Evolutionary conservation across 164 flowering plant species (phyloP).

Genomic region (Kalanchoe fedtschenkoi): DNA sequence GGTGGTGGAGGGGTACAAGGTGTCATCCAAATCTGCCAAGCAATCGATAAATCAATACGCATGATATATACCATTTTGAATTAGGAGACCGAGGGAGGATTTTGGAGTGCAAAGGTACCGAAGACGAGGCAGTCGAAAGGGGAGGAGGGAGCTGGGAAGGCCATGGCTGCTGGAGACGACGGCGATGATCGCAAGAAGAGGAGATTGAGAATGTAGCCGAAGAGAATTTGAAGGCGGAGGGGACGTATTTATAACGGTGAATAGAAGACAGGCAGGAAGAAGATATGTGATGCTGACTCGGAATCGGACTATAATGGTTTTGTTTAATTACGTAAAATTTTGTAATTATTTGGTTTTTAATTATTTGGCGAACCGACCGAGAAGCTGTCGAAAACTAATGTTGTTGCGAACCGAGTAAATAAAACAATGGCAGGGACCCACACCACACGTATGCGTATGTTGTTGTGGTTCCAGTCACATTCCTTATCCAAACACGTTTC

Average conservation of each 20-base stretch:
- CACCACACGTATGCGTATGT: too few species aligned
- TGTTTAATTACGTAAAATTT: too few species aligned
- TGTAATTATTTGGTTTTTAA: too few species aligned
- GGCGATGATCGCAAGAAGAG: background rate
- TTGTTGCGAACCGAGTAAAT: too few species aligned
- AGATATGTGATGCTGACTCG: conserved; percentile 1
- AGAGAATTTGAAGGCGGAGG: background rate
- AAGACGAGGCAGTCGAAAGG: conserved; percentile 6
- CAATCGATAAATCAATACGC: background rate
- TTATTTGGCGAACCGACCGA: background rate
- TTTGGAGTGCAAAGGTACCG: background rate
- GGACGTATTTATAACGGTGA: background rate
- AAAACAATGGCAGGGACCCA: too few species aligned
- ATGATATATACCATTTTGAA: background rate
- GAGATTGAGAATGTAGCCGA: background rate
- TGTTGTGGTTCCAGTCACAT: too few species aligned
- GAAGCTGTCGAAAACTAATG: background rate
- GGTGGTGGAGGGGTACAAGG: conserved; percentile 48
- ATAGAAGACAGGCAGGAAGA: background rate
- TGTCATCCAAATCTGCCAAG: conserved; percentile 80
- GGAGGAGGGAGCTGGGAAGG: conserved; percentile 1
- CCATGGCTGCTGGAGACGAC: background rate
- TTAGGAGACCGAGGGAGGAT: background rate
- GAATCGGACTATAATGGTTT: background rate
- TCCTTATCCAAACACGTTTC: too few species aligned